Base-by-base conservation (phyloP, 2,329 filamentous ascomycete species). In the Aphanocladium album region DNA sequence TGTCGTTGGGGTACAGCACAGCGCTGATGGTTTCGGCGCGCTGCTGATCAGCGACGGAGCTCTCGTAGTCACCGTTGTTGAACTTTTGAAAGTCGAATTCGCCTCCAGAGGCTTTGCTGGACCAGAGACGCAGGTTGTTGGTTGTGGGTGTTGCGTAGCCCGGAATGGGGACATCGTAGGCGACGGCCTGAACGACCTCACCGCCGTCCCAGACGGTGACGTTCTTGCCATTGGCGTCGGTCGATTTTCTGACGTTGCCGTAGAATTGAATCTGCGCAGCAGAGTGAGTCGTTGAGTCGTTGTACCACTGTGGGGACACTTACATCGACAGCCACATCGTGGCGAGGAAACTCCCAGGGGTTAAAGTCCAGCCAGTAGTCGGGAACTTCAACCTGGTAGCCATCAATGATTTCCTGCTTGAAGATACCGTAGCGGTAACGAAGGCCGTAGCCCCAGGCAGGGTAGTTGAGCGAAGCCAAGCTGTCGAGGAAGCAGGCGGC, bases 361-460 rank as follows among this genome's bases (percentile, higher is more conserved):
- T 99, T 99, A 77, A 98, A 97, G 73, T 98, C 95, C 58, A 99
- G 85, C 95, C 95, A 99, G 78, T 99, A 98, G 74, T 99, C 95
- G 21, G 95, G 95, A 62, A 98, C 90, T 72, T 99, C 95, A 65
- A 99, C 92, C 76, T 99, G 95, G 74, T 97, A 99, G 61, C 95
- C 95, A 70, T 98, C 90, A 62, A 97, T 88, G 69, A 99, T 98
- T 79, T 98, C 95, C 79, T 99, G 95, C 80, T 98, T 98, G 86
- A 99, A 99, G 74, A 99, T 99, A 72, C 90, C 90, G 73, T 98
- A 98, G 74, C 92, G 84, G 80, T 99, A 99, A 70, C 95, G 87
- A 67, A 99, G 80, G 60, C 93, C 95, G 70, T 99, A 99, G 39
- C 95, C 95, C 95, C 95, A 99, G 21, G 95, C 95, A 11, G 95